Evolutionary conservation across 2,329 filamentous ascomycete genomes (phyloP).

Genomic region (Apiospora phragmitis): DNA sequence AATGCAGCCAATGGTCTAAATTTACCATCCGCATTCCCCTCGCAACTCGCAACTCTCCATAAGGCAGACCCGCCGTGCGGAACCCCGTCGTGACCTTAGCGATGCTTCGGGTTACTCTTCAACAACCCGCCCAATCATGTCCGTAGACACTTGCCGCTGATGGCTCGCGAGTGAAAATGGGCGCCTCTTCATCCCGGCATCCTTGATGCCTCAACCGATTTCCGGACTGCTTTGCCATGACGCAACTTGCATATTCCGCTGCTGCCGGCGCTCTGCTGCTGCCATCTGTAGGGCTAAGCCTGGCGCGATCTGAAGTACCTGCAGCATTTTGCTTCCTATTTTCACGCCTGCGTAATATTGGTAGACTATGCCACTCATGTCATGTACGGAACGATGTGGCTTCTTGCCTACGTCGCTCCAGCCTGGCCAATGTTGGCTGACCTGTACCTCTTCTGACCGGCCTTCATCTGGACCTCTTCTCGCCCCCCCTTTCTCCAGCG

Average conservation of each 20-base stretch:
- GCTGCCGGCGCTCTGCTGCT: not conserved
- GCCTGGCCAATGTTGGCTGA: not conserved
- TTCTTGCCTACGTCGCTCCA: not conserved
- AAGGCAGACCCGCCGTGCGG: not conserved
- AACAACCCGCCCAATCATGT: not conserved
- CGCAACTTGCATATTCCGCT: conserved; percentile 9
- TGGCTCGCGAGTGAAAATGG: not conserved
- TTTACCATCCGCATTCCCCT: not conserved
- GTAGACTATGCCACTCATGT: not conserved
- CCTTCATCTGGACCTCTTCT: conserved; percentile 11
- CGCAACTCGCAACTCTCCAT: not conserved
- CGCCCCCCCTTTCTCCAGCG: conserved; percentile 2
- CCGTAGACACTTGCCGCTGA: not conserved
- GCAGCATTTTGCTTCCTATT: not conserved
- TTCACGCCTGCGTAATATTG: not conserved
- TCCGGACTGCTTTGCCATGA: conserved; percentile 14
- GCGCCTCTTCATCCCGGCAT: not conserved
- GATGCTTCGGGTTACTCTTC: not conserved
- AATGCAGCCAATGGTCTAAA: conserved; percentile 10
- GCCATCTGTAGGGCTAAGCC: conserved; percentile 1
- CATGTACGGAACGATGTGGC: conserved; percentile 1
- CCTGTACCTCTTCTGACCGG: not conserved
- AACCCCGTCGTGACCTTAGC: not conserved
- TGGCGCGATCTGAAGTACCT: not conserved
- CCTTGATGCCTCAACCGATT: not conserved